Percentiles rank a stretch among this genome's conserved stretches.
Evolutionary conservation across 129 eudicot genomes (phyloP).

Genomic region (Flaveria trinervia): DNA sequence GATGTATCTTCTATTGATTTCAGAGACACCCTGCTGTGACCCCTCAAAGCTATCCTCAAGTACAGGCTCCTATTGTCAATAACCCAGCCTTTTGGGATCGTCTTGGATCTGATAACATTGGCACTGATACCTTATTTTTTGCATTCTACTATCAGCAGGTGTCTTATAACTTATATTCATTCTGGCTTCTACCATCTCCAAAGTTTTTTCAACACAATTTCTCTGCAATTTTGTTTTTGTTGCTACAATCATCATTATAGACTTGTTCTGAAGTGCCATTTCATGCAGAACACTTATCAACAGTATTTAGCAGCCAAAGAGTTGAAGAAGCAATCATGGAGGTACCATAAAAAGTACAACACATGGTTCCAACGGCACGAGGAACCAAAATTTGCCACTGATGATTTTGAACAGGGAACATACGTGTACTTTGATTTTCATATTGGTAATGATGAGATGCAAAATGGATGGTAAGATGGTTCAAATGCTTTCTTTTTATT

Average conservation of each 20-base stretch:
- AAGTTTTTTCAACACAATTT: not conserved
- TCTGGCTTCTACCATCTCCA: not conserved
- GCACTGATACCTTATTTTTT: conserved; percentile 88
- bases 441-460: conserved; percentile 71
- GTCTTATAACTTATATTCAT: not conserved
- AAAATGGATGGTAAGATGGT: conserved; percentile 84
- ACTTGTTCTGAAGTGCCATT: conserved; percentile 27
- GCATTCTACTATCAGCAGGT: conserved; percentile 96
- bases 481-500: conserved; percentile 2
- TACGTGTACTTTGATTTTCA: conserved; percentile 94
- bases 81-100: conserved; percentile 98
- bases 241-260: not conserved
- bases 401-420: conserved; percentile 97
- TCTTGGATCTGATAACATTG: conserved; percentile 77
- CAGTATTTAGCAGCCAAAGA: conserved; percentile 97
- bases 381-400: conserved; percentile 93
- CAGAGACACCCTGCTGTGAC: conserved; percentile 94
- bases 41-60: conserved; percentile 96
- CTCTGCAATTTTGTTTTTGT: not conserved
- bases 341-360: conserved; percentile 90
- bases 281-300: conserved; percentile 84
- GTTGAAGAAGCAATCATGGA: conserved; percentile 96
- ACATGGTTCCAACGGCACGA: conserved; percentile 99
- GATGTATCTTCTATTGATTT: conserved; percentile 18
- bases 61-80: conserved; percentile 91